A percentile compares a stretch with the other conserved stretches of the same genome.
Conservation (phyloP, 2,329 filamentous ascomycete genomes). For the Pseudogymnoascus sp. region DNA sequence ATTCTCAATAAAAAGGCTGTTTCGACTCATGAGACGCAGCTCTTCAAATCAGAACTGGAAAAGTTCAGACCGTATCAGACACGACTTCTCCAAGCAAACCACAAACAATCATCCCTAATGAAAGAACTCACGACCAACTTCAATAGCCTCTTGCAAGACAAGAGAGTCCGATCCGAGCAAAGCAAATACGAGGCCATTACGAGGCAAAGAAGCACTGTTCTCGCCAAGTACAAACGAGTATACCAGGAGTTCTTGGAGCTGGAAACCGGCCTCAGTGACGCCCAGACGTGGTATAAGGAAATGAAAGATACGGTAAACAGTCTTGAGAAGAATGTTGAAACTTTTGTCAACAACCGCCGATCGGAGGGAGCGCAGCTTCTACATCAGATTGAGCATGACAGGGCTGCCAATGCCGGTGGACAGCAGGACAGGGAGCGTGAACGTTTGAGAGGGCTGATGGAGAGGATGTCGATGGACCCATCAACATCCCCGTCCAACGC, state of each 20-base stretch:
- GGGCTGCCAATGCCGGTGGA: conserved; percentile 23
- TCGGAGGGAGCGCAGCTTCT: conserved; percentile 87
- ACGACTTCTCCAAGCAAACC: conserved; percentile 81
- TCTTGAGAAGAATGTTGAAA: conserved; percentile 89
- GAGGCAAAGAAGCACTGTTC: conserved; percentile 69
- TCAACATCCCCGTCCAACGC: conserved; percentile 33
- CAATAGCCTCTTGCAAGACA: conserved; percentile 83
- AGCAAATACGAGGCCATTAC: conserved; percentile 89
- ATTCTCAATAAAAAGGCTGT: conserved; percentile 98
- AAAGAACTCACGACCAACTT: conserved; percentile 88
- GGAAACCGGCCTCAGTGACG: conserved; percentile 74
- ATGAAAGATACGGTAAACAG: conserved; percentile 94
- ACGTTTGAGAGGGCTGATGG: conserved; percentile 82
- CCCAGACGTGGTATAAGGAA: conserved; percentile 88
- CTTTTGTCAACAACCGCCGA: conserved; percentile 89
- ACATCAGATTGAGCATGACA: conserved; percentile 55
- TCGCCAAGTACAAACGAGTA: conserved; percentile 81
- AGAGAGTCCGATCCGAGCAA: conserved; percentile 85
- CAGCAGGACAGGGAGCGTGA: conserved; percentile 72
- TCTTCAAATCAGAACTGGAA: conserved; percentile 94
- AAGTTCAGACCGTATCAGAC: conserved; percentile 94
- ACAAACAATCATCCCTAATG: conserved; percentile 90
- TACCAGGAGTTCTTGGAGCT: conserved; percentile 91
- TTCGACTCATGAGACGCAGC: conserved; percentile 78
- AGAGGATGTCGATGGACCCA: conserved; percentile 84